Percentiles rank a stretch among this genome's conserved stretches.
Evolutionary conservation across 305 asterid genomes (phyloP).

Genomic region (Solanum hybrid): DNA sequence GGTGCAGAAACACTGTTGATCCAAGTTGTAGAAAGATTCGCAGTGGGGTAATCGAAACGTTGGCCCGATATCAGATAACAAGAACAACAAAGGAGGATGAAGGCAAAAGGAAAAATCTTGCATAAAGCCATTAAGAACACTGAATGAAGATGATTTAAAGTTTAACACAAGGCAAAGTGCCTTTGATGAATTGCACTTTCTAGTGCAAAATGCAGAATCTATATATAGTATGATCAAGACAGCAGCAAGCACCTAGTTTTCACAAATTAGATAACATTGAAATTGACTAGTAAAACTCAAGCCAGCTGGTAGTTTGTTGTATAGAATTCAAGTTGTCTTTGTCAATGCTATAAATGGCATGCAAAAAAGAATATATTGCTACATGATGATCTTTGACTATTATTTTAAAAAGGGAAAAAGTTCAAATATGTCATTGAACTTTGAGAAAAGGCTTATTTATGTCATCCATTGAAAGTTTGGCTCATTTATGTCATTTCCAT

Average conservation of each 20-base stretch:
- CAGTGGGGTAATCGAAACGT: constrained; percentile 33
- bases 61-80: constrained; percentile 13
- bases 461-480: too few relatives aligned
- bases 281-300: neutral
- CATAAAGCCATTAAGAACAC: neutral
- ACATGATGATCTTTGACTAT: neutral
- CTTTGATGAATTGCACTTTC: neutral
- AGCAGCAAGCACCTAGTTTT: neutral
- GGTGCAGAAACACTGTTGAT: constrained; percentile 24
- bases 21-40: constrained; percentile 37
- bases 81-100: neutral
- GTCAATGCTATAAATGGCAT: neutral
- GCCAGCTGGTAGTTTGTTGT: neutral
- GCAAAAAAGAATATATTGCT: neutral
- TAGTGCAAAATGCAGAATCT: neutral
- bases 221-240: neutral
- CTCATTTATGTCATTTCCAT: neutral
- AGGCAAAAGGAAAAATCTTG: neutral
- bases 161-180: neutral
- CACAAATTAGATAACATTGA: neutral
- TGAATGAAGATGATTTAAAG: neutral
- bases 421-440: too few relatives aligned
- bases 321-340: neutral
- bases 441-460: too few relatives aligned
- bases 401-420: too few relatives aligned